A percentile compares a stretch with the other conserved stretches of the same genome.
These are phyloP conservation scores for Phytophthora ohioensis DNA, from an alignment of 352 stramenopile genomes.

Conservation along the genomic window DNA sequence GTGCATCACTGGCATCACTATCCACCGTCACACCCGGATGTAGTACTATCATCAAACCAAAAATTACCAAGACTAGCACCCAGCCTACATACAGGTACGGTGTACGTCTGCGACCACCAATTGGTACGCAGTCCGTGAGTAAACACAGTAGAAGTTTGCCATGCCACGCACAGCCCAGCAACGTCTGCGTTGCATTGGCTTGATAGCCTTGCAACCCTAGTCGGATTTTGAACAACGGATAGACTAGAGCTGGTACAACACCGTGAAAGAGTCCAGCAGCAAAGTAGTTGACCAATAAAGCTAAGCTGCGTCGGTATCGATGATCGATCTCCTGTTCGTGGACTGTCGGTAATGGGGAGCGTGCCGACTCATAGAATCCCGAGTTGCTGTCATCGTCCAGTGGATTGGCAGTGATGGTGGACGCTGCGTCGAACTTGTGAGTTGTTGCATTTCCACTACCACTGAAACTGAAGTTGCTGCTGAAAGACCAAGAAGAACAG, in stretches of 20 bases:
- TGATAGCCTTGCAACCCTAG: conserved; percentile 73
- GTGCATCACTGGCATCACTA: conserved; percentile 30
- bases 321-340: conserved; percentile 13
- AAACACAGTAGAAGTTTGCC: conserved; percentile 76
- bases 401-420: conserved; percentile 33
- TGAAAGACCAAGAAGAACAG: conserved; percentile 42
- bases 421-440: conserved; percentile 34
- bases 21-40: conserved; percentile 27
- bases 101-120: conserved; percentile 65
- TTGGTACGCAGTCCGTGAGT: conserved; percentile 67
- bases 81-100: conserved; percentile 78
- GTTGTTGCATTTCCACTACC: background rate
- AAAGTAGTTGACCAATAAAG: conserved; percentile 75
- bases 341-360: conserved; percentile 24
- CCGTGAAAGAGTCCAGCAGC: conserved; percentile 77
- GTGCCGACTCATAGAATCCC: conserved; percentile 22
- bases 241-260: conserved; percentile 69
- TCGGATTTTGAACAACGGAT: conserved; percentile 81
- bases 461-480: conserved; percentile 36
- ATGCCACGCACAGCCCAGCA: conserved; percentile 73
- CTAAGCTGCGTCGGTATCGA: conserved; percentile 35
- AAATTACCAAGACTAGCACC: conserved; percentile 51
- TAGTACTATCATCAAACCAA: conserved; percentile 39
- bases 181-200: conserved; percentile 62
- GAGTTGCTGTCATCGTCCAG: conserved; percentile 17